Evolutionary conservation across 2,329 filamentous ascomycete genomes (phyloP), one percentile per base, ranked within the genome.

Genomic region (Venturia effusa): DNA sequence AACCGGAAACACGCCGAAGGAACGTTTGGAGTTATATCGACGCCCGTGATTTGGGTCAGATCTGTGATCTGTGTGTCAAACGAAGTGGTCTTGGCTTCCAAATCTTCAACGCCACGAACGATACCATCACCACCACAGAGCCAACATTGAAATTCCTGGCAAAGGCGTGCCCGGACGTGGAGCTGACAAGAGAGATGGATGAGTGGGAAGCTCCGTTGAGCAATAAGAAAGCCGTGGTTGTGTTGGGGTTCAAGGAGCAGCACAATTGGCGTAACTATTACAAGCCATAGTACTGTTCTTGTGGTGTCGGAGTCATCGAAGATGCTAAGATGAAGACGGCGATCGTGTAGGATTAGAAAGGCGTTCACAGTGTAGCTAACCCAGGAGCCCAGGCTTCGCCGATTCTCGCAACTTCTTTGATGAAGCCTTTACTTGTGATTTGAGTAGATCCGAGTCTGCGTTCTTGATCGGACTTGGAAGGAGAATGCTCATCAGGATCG

Each of bases 351-450:
- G 27, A 34, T 6, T 32, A 34, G 27, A 57, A 17, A n/a, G 32
- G 45, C n/a, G 2, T 40, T 81, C 73, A 90, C 65, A 89, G 74
- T 66, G 69, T 83, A 66, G 80, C 79, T 61, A 89, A 79, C 10
- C 91, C 91, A 0, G 92, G 90, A 64, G 83, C 83, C 92, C 94
- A 99, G 0, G 78, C 77, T 71, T 93, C 89, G 40, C 92, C 94
- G 74, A 99, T 94, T 68, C 88, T 82, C 73, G 88, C 86, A 73
- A 99, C 87, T 71, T 97, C 92, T 19, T 85, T 84, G 61, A 86
- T 83, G 74, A 99, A 99, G 73, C 80, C 86, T 69, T 83, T 84
- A 74, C 92, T 96, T 62, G 85, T 88, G 68, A 97, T 97, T 72
- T 87, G 87, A 73, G 86, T 77, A 11, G 77, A 78, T 19, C 76